Evolutionary conservation across 805 yeast species (phyloP).

Genomic region (Wickerhamiella dianesei): DNA sequence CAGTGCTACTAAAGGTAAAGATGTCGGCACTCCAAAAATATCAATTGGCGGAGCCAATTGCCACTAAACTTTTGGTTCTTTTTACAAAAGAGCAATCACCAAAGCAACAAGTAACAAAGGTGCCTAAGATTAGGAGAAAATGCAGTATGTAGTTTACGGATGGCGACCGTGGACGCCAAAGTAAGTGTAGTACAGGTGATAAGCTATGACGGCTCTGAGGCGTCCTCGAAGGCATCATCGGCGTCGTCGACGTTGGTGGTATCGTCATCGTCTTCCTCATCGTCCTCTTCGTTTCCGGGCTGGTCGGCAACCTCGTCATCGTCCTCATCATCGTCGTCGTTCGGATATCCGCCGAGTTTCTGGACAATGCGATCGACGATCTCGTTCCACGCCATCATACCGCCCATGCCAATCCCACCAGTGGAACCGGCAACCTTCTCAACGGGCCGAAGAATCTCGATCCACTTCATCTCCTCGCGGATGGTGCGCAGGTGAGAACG

Average conservation of each 20-base stretch:
- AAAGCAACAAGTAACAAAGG: too few relatives aligned
- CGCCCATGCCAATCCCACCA: constrained; percentile 99
- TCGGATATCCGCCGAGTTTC: constrained; percentile 52
- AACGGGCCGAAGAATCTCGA: constrained; percentile 83
- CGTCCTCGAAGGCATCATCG: constrained; percentile 8
- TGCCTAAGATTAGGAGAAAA: too few relatives aligned
- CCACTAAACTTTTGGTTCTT: too few relatives aligned
- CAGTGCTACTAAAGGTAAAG: too few relatives aligned
- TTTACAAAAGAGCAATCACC: too few relatives aligned
- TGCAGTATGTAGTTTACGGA: background rate
- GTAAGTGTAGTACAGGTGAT: background rate
- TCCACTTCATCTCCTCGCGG: constrained; percentile 87
- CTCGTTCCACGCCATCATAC: constrained; percentile 97
- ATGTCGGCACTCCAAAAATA: too few relatives aligned
- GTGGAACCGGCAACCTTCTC: constrained; percentile 86
- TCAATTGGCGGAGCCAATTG: too few relatives aligned
- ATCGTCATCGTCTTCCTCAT: constrained; percentile 30
- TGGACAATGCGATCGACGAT: constrained; percentile 73
- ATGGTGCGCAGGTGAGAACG: constrained; percentile 65
- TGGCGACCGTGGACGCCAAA: background rate
- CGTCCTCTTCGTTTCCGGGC: constrained; percentile 20
- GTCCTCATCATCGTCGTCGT: constrained; percentile 38
- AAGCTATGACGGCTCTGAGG: background rate
- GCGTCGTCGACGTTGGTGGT: constrained; percentile 32
- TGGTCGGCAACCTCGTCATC: constrained; percentile 32